phyloP scores from a whole-genome alignment of 2,329 filamentous ascomycete species.

The Moelleriella libera region DNA sequence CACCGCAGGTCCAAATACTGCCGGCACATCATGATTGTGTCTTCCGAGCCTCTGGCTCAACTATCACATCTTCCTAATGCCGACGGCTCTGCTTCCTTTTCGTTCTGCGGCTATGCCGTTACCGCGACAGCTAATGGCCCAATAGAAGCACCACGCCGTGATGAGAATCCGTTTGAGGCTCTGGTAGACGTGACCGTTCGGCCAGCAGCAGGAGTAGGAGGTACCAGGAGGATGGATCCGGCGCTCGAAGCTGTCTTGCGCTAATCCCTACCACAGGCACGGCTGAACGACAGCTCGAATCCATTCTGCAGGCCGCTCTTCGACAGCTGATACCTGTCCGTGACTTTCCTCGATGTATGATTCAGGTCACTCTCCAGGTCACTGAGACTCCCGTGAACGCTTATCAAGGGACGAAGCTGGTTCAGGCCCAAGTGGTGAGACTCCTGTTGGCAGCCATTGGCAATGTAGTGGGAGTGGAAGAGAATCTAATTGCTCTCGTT shows the following conservation, averaged over 20 bases:
- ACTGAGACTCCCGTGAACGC: slow-evolving; percentile 54
- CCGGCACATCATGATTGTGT: slow-evolving; percentile 25
- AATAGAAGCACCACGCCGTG: slow-evolving; percentile 74
- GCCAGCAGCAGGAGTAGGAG: slow-evolving; percentile 71
- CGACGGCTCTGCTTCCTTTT: slow-evolving; percentile 70
- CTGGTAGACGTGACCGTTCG: slow-evolving; percentile 81
- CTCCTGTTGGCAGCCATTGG: background rate
- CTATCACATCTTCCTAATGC: slow-evolving; percentile 51
- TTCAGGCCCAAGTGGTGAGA: slow-evolving; percentile 46
- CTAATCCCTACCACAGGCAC: slow-evolving; percentile 31
- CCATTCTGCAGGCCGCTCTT: slow-evolving; percentile 56
- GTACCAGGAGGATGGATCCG: slow-evolving; percentile 27
- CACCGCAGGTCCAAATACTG: too few species aligned
- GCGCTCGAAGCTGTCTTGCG: background rate
- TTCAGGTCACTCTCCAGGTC: slow-evolving; percentile 73
- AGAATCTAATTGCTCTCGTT: slow-evolving; percentile 5
- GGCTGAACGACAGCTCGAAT: slow-evolving; percentile 71
- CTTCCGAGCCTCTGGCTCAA: slow-evolving; percentile 33
- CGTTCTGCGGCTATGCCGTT: slow-evolving; percentile 63
- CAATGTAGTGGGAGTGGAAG: background rate
- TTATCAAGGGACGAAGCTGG: slow-evolving; percentile 44
- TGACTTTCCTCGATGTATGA: slow-evolving; percentile 61
- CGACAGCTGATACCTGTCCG: slow-evolving; percentile 62
- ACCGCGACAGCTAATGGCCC: slow-evolving; percentile 84
- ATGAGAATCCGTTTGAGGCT: slow-evolving; percentile 86